phyloP scores from a whole-genome alignment of 441 rosid genomes.

The Pelargonium myrrhifolium region DNA sequence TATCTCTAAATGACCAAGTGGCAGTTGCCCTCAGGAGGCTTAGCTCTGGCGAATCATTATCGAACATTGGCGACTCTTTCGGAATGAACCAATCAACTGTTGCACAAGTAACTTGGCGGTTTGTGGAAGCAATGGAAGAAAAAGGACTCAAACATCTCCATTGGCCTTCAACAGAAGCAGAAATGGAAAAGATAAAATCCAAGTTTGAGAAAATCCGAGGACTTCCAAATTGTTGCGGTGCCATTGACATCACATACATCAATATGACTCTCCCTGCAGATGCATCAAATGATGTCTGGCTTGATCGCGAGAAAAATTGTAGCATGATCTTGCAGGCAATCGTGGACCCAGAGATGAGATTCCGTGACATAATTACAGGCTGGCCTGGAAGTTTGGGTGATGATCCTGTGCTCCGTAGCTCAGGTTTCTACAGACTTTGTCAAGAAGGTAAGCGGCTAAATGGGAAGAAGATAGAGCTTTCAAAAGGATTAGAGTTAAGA shows the following conservation, averaged over 20 bases:
- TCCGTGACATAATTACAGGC: conserved; percentile 65
- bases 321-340: conserved; percentile 83
- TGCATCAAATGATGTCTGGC: conserved; percentile 54
- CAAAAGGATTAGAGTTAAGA: conserved; percentile 38
- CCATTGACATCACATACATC: conserved; percentile 64
- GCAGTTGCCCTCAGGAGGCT: conserved; percentile 86
- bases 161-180: conserved; percentile 59
- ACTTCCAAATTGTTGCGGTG: conserved; percentile 80
- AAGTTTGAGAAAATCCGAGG: conserved; percentile 69
- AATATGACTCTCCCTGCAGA: conserved; percentile 61
- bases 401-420: conserved; percentile 50
- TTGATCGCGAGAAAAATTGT: conserved; percentile 62
- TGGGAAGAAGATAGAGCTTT: conserved; percentile 40
- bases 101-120: conserved; percentile 85
- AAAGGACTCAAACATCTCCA: conserved; percentile 59
- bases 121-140: conserved; percentile 86
- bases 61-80: conserved; percentile 62
- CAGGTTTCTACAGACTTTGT: conserved; percentile 53
- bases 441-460: conserved; percentile 56
- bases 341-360: conserved; percentile 77
- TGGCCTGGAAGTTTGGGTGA: conserved; percentile 82
- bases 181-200: conserved; percentile 44
- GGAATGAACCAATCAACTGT: conserved; percentile 75
- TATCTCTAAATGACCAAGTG: conserved; percentile 62
- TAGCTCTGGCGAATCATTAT: conserved; percentile 72